Evolutionary conservation across 495 filamentous ascomycete genomes (phyloP).

Genomic region (Penicillium cinerascens): DNA sequence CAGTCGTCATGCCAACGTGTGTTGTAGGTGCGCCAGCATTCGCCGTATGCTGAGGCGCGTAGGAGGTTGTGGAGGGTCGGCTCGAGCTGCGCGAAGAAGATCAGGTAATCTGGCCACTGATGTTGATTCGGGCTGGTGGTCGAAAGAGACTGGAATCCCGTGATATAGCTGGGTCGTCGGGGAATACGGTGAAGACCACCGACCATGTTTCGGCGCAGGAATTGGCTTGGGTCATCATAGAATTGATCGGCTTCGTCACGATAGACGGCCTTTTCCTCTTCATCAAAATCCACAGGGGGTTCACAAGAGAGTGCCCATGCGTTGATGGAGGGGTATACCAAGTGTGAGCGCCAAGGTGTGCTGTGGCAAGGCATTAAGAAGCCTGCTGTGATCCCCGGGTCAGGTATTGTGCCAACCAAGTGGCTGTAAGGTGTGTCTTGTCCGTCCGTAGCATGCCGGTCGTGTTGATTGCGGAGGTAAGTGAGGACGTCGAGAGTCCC

Average conservation of each 20-base stretch:
- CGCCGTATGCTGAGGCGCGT: constrained; percentile 55
- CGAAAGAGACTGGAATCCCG: neutral
- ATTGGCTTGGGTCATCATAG: constrained; percentile 63
- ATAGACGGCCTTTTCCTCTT: constrained; percentile 58
- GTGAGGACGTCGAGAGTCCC: constrained; percentile 68
- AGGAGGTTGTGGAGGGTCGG: constrained; percentile 45
- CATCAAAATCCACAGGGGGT: constrained; percentile 67
- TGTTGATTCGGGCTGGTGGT: constrained; percentile 8
- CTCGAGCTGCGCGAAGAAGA: constrained; percentile 64
- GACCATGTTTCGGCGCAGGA: constrained; percentile 53
- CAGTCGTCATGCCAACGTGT: constrained; percentile 83
- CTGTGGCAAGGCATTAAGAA: constrained; percentile 98
- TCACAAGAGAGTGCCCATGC: constrained; percentile 92
- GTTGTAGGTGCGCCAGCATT: constrained; percentile 75
- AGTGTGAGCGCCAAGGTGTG: constrained; percentile 91
- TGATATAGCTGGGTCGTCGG: constrained; percentile 36
- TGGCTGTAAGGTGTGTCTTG: neutral
- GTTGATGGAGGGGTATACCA: constrained; percentile 67
- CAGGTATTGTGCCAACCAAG: neutral
- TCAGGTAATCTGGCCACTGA: constrained; percentile 59
- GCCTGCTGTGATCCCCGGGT: constrained; percentile 58
- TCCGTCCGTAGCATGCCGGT: constrained; percentile 38
- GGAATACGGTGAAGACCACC: constrained; percentile 39
- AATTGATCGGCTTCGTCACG: constrained; percentile 89
- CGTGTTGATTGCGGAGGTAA: constrained; percentile 71